These are phyloP conservation scores for Immersiporthe knoxdaviesiana DNA, from an alignment of 2,329 filamentous ascomycete genomes.

Conservation along the genomic window DNA sequence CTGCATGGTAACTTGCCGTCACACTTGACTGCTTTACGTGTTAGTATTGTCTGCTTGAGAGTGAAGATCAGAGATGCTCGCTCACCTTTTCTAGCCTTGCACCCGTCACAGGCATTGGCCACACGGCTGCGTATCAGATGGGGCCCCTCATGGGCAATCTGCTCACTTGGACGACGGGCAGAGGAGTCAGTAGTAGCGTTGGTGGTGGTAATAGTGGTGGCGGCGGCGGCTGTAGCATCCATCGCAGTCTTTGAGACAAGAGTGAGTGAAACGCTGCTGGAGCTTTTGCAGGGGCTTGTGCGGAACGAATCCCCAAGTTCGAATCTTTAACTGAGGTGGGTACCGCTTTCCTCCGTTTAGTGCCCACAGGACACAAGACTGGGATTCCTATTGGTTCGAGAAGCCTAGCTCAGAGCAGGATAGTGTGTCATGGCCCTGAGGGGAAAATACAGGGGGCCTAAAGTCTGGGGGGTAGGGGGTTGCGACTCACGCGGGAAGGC, in stretches of 20 bases:
- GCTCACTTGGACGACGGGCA: background rate
- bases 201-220: background rate
- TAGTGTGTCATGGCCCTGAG: too few relatives aligned
- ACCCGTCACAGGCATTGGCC: constrained; percentile 57
- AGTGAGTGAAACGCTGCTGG: background rate
- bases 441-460: background rate
- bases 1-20: constrained; percentile 57
- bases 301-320: background rate
- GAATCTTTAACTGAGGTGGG: background rate
- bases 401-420: background rate
- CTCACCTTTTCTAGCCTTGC: constrained; percentile 54
- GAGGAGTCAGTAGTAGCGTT: background rate
- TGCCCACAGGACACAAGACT: background rate
- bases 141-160: constrained; percentile 18
- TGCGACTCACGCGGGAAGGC: too few relatives aligned
- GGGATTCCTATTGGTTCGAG: background rate
- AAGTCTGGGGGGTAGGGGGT: too few relatives aligned
- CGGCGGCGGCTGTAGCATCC: background rate
- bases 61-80: background rate
- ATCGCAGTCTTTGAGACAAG: constrained; percentile 1
- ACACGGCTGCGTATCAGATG: constrained; percentile 44
- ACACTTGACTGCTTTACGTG: constrained; percentile 47
- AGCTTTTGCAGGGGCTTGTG: background rate
- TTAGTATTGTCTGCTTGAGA: background rate
- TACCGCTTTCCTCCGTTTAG: background rate